Evolutionary conservation across 495 filamentous ascomycete genomes (phyloP).

Genomic region (Penicillium pancosmium): DNA sequence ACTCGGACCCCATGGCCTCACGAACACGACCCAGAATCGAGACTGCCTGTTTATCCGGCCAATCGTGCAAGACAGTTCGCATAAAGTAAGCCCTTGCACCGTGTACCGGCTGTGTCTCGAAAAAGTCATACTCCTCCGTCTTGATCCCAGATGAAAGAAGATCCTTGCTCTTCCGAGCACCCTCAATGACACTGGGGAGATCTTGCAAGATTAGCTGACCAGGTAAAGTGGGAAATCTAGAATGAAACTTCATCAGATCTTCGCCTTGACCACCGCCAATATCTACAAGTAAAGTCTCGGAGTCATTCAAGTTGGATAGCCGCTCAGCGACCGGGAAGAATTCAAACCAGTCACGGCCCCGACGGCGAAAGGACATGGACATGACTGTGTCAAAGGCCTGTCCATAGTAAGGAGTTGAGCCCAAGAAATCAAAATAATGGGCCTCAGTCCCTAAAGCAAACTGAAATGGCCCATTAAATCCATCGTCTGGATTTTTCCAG

Average conservation of each 20-base stretch:
- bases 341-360: conserved; percentile 22
- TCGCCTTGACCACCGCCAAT: conserved; percentile 60
- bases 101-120: conserved; percentile 48
- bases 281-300: conserved; percentile 46
- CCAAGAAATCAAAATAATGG: conserved; percentile 23
- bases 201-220: conserved; percentile 60
- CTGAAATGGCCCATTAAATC: conserved; percentile 17
- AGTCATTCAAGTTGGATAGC: not conserved
- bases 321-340: conserved; percentile 19
- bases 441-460: conserved; percentile 13
- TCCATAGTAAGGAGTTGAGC: conserved; percentile 14
- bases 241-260: conserved; percentile 51
- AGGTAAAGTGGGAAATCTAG: conserved; percentile 43
- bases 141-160: conserved; percentile 29
- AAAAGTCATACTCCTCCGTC: conserved; percentile 49
- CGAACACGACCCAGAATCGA: conserved; percentile 43
- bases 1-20: conserved; percentile 43
- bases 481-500: conserved; percentile 20
- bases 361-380: conserved; percentile 22
- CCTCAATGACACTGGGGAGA: conserved; percentile 37
- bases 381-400: conserved; percentile 27
- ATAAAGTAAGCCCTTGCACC: conserved; percentile 36
- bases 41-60: conserved; percentile 44
- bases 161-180: conserved; percentile 19
- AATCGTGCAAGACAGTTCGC: conserved; percentile 51